Base-by-base conservation (phyloP, 1,284 basidiomycete species). In the Naganishia sp. region DNA sequence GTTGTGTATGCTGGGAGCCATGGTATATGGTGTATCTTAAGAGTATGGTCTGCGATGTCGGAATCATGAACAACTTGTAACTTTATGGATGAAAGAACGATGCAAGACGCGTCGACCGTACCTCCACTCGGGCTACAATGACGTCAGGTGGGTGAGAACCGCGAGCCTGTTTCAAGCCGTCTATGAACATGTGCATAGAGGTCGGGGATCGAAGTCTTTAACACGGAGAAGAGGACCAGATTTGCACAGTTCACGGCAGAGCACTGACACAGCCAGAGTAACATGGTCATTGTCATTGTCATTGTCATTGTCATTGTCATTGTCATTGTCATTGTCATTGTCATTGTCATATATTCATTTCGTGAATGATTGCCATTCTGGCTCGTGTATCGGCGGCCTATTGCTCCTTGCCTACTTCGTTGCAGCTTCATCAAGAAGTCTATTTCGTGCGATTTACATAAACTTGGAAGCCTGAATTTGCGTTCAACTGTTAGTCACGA, bases 391-490 rank as follows among this genome's bases (percentile, higher is more conserved):
- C n/a, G 45, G 32, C 49, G 45, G 18, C 21, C 28, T 57, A 21
- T 32, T 45, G 47, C 57, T 60, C 46, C 57, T 50, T 49, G 57
- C 45, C 28, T 60, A 49, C 46, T 39, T 28, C 28, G 28, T 28
- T 28, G 28, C 28, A 3, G 28, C 28, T 46, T 25, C 13, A 39
- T 28, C 25, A 47, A 47, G 10, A 32, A 10, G 35, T 52, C 28
- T 32, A 32, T 17, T 31, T 50, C 9, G 23, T 18, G 25, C 28
- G 13, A 31, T 53, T 46, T 53, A 60, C 55, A 66, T 58, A 52
- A 66, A 66, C 56, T 66, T 66, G 64, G 64, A 66, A 31, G 64
- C 63, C 63, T 65, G 17, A 9, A 2, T 7, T 2, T 28, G 35
- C 7, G 28, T 3, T 23, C 9, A 21, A 42, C 13, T 32, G 32